Conservation (phyloP, 805 yeast genomes). For the Candida dendrica region DNA sequence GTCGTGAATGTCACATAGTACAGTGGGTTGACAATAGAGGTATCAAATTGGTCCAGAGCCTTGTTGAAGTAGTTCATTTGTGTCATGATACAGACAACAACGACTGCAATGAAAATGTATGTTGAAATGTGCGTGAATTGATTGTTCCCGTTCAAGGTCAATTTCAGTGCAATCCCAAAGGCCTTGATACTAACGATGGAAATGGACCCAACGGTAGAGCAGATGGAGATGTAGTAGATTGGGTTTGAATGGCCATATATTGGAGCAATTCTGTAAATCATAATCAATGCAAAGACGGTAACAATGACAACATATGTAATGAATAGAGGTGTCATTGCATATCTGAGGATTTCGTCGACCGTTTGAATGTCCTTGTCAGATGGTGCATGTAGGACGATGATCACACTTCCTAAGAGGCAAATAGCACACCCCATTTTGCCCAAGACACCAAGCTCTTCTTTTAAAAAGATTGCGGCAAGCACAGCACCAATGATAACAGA, state of each 20-base stretch:
- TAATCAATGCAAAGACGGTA: constrained; percentile 60
- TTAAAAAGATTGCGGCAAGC: constrained; percentile 74
- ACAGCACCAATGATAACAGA: constrained; percentile 90
- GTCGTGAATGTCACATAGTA: constrained; percentile 91
- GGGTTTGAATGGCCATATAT: constrained; percentile 74
- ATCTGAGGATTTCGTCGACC: constrained; percentile 77
- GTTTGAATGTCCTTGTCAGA: constrained; percentile 87
- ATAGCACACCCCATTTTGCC: constrained; percentile 93
- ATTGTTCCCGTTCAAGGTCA: constrained; percentile 78
- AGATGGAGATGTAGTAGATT: constrained; percentile 81
- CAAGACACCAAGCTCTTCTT: constrained; percentile 79
- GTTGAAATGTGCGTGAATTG: constrained; percentile 84
- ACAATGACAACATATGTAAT: constrained; percentile 58
- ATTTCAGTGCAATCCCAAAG: constrained; percentile 83
- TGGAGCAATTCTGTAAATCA: constrained; percentile 82
- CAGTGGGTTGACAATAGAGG: constrained; percentile 84
- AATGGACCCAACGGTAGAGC: constrained; percentile 85
- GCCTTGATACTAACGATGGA: constrained; percentile 91
- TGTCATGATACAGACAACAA: constrained; percentile 73
- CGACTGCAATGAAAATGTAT: constrained; percentile 71
- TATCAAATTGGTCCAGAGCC: constrained; percentile 88
- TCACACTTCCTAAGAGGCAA: constrained; percentile 80
- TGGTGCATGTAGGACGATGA: constrained; percentile 87
- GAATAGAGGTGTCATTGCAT: constrained; percentile 76
- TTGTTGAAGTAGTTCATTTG: constrained; percentile 94